Percentiles rank a stretch among this genome's conserved stretches.
Evolutionary conservation across 2,329 filamentous ascomycete species (phyloP).

Genomic region (Stachybotrys echinatus): DNA sequence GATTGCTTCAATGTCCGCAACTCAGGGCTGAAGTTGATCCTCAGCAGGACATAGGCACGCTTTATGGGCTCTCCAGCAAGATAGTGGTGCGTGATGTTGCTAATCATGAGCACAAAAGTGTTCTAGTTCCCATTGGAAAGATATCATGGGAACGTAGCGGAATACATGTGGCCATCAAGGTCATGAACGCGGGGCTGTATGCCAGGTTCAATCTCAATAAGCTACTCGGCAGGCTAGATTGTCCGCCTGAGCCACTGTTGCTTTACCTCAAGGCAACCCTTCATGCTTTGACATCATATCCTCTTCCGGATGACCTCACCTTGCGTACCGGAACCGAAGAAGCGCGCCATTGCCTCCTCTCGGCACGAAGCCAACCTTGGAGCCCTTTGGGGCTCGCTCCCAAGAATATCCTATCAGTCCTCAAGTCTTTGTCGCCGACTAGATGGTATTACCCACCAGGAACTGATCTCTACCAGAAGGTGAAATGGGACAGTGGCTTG

Average conservation of each 20-base stretch:
- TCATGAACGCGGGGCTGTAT: constrained; percentile 29
- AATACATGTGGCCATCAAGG: constrained; percentile 35
- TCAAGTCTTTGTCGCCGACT: constrained; percentile 19
- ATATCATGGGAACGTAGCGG: constrained; percentile 21
- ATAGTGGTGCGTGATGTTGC: constrained; percentile 19
- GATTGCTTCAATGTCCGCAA: constrained; percentile 40
- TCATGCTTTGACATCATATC: constrained; percentile 56
- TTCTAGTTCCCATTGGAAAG: constrained; percentile 48
- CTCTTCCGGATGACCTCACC: constrained; percentile 53
- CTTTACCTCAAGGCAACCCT: constrained; percentile 52
- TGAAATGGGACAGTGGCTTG: constrained; percentile 22
- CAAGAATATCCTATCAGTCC: background rate
- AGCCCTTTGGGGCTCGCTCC: constrained; percentile 16
- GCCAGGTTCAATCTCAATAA: constrained; percentile 47
- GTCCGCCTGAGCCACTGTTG: constrained; percentile 48
- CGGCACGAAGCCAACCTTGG: constrained; percentile 48
- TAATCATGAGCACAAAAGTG: constrained; percentile 36
- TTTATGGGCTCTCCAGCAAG: constrained; percentile 9
- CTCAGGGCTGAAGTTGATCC: constrained; percentile 47
- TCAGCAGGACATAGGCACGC: constrained; percentile 51
- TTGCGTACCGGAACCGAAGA: constrained; percentile 57
- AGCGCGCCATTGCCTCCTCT: constrained; percentile 42
- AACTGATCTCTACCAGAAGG: constrained; percentile 26
- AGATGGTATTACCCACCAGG: constrained; percentile 31
- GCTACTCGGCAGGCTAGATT: constrained; percentile 49